Base-by-base conservation (phyloP, 768 basidiomycete species). In the Suillus decipiens region DNA sequence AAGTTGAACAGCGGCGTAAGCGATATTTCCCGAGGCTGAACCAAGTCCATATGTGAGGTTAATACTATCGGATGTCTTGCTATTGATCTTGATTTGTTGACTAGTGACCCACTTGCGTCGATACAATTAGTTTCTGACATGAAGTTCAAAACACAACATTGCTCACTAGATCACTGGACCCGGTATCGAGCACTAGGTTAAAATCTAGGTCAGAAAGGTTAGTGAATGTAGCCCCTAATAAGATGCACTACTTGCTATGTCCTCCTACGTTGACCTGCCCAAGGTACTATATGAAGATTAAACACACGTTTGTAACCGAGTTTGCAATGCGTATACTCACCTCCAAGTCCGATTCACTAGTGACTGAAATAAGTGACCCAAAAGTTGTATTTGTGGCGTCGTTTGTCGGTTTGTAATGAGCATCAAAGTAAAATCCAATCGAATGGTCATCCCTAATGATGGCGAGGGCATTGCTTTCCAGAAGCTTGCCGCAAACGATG, bases 21-120 rank as follows among this genome's bases (percentile, higher is more conserved):
- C 72, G 56, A 82, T 72, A 39, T 66, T 69, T 8, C 81, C 81
- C 3, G 61, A 66, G 0, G 77, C 78, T 17, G 70, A 70, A 17
- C 81, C 81, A n/a, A 75, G 67, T 22, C 79, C 80, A 64, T 79
- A 82, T 22, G 73, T 72, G 41, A 75, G 67, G 53, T 71, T 71
- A 1, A 74, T 66, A 34, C 68, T 64, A 12, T 75, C 68, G 51
- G 72, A 69, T 14, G 79, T 77, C 36, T 66, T 60, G n/a, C 70
- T 71, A 37, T 70, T 69, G 11, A 77, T 56, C 7, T 73, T 61
- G 12, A 79, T 61, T 6, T 67, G 74, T 60, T 67, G 60, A 54
- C 41, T 36, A 31, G 43, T 28, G 28, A 74, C 66, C 73, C 73
- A 75, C 51, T 53, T 53, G 51, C 11, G 5, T 53, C 33, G 33